Conservation (phyloP, 345 rosid genomes). For the Rhodomyrtus tomentosa region DNA sequence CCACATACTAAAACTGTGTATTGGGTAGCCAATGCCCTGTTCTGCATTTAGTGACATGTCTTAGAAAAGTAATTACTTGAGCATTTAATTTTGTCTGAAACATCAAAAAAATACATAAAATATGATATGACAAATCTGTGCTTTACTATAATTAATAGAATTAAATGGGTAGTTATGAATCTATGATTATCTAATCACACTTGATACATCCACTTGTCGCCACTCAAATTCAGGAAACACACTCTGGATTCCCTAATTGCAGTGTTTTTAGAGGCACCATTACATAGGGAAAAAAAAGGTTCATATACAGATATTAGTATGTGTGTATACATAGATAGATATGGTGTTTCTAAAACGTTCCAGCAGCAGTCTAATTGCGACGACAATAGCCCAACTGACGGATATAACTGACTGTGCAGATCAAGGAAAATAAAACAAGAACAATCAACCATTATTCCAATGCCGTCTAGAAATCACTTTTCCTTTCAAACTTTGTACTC, state of each 20-base stretch:
- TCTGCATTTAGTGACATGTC: slow-evolving; percentile 22
- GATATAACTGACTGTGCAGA: not conserved
- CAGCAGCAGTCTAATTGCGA: not conserved
- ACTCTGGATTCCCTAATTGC: not conserved
- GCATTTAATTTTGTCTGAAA: not conserved
- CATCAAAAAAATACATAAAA: not conserved
- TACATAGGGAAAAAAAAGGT: not conserved
- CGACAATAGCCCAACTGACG: not conserved
- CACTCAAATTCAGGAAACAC: not conserved
- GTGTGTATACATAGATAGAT: not conserved
- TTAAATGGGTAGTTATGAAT: not conserved
- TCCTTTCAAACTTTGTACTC: not conserved
- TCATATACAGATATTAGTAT: not conserved
- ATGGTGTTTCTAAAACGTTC: not conserved
- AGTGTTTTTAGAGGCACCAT: not conserved
- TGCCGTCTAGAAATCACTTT: not conserved
- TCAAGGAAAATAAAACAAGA: not conserved
- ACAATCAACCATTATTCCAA: not conserved
- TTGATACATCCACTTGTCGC: not conserved
- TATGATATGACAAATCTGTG: not conserved
- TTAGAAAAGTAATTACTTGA: not conserved
- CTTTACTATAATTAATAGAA: not conserved
- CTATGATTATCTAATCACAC: not conserved
- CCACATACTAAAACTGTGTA: slow-evolving; percentile 73
- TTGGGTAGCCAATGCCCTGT: slow-evolving; percentile 44